These are phyloP conservation scores for Fusarium sarcochroum DNA, from an alignment of 2,329 filamentous ascomycete genomes.

Conservation along the genomic window DNA sequence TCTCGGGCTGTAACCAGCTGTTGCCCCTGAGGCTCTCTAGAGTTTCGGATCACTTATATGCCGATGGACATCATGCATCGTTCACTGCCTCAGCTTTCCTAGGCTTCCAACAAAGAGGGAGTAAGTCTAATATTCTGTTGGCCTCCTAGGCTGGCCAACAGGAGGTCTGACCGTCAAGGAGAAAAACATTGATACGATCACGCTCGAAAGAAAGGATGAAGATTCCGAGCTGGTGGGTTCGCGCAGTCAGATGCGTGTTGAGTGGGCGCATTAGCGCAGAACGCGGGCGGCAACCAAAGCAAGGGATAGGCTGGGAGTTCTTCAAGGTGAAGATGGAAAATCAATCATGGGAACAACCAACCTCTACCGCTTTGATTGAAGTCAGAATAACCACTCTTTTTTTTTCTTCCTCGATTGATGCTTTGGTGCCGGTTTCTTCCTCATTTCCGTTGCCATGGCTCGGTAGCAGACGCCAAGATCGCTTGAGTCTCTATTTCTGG, in stretches of 20 bases:
- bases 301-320: constrained; percentile 39
- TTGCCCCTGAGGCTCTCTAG: constrained; percentile 33
- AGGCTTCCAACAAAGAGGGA: constrained; percentile 28
- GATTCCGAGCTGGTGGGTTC: constrained; percentile 6
- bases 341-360: constrained; percentile 17
- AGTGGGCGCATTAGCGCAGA: constrained; percentile 49
- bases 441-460: constrained; percentile 19
- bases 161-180: neutral
- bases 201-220: constrained; percentile 27
- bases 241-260: constrained; percentile 34
- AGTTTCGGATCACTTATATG: constrained; percentile 41
- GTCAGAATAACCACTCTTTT: neutral
- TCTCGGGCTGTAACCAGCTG: constrained; percentile 38
- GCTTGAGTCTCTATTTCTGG: constrained; percentile 31
- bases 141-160: constrained; percentile 17
- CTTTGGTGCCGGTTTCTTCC: constrained; percentile 22
- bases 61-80: constrained; percentile 40
- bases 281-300: constrained; percentile 27
- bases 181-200: neutral
- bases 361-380: constrained; percentile 6
- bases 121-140: constrained; percentile 20
- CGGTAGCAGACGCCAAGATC: constrained; percentile 40
- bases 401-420: neutral
- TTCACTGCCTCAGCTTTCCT: constrained; percentile 20
- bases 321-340: constrained; percentile 9